Evolutionary conservation across 164 flowering plant genomes (phyloP).

Genomic region (Macadamia tetraphylla): DNA sequence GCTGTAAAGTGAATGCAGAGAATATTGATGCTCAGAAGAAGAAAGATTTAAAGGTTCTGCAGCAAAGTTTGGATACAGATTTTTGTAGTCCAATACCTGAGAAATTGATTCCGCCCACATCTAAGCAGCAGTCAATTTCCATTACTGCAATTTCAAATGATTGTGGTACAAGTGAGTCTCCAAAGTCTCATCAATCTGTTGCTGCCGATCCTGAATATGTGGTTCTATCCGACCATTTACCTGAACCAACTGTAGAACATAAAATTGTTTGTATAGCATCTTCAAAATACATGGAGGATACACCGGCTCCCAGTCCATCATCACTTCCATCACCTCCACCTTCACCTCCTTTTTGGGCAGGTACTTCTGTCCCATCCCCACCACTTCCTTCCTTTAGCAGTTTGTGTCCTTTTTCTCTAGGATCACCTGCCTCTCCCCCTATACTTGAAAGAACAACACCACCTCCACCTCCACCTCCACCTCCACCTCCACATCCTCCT

Average conservation of each 20-base stretch:
- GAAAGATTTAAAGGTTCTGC: constrained; percentile 20
- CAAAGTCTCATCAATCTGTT: constrained; percentile 18
- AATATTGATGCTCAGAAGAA: constrained; percentile 16
- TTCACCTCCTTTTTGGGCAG: background rate
- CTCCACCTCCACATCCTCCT: too few relatives aligned
- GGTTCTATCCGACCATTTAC: constrained; percentile 14
- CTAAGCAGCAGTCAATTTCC: constrained; percentile 25
- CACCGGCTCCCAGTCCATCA: constrained; percentile 10
- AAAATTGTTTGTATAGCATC: constrained; percentile 12
- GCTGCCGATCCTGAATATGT: constrained; percentile 12
- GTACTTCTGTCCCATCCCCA: too few relatives aligned
- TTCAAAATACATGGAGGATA: constrained; percentile 15
- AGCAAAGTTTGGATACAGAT: constrained; percentile 16
- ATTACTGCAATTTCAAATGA: constrained; percentile 35
- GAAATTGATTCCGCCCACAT: constrained; percentile 17
- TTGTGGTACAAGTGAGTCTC: constrained; percentile 18
- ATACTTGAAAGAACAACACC: too few relatives aligned
- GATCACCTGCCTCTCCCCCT: too few relatives aligned
- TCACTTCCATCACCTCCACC: constrained; percentile 6
- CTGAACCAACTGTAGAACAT: constrained; percentile 3
- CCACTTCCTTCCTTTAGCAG: too few relatives aligned
- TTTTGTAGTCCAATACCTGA: constrained; percentile 15
- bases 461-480: too few relatives aligned
- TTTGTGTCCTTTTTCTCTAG: too few relatives aligned
- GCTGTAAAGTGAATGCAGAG: constrained; percentile 23